Evolutionary conservation across 345 rosid species (phyloP).

Genomic region (Orychophragmus violaceus): DNA sequence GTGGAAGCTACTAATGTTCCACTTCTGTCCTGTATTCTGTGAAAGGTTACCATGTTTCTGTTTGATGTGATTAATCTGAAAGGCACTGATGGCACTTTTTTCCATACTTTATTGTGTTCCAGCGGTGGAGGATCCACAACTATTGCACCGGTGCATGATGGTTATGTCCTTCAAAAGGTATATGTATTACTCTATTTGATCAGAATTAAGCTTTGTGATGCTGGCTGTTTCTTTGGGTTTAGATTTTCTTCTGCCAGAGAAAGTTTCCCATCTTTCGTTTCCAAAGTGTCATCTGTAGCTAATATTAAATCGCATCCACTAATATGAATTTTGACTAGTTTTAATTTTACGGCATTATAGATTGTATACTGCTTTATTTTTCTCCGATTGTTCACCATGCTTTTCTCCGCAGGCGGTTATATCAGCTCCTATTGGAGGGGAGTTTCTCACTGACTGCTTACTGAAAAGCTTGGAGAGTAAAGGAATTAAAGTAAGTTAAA

Average conservation of each 20-base stretch:
- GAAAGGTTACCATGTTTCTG: not conserved
- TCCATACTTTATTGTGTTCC: conserved; percentile 9
- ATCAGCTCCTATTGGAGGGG: conserved; percentile 85
- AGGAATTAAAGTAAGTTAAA: conserved; percentile 62
- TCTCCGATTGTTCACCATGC: not conserved
- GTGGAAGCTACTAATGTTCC: conserved; percentile 9
- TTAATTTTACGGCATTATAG: not conserved
- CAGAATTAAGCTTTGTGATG: not conserved
- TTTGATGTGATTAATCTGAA: not conserved
- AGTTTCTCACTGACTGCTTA: conserved; percentile 82
- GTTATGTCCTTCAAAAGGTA: conserved; percentile 95
- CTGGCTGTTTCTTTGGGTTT: not conserved
- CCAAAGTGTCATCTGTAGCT: not conserved
- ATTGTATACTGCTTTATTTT: not conserved
- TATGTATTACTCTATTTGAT: not conserved
- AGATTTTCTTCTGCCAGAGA: not conserved
- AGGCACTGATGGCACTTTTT: not conserved
- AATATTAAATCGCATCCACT: not conserved
- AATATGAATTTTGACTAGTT: not conserved
- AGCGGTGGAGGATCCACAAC: conserved; percentile 98
- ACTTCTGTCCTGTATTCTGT: conserved; percentile 7
- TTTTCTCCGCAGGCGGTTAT: conserved; percentile 57
- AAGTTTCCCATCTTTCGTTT: not conserved
- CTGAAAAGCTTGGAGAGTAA: conserved; percentile 93
- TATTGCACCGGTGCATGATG: conserved; percentile 89